These are phyloP conservation scores for Claviceps maximensis DNA, from an alignment of 2,329 filamentous ascomycete genomes.

Conservation along the genomic window DNA sequence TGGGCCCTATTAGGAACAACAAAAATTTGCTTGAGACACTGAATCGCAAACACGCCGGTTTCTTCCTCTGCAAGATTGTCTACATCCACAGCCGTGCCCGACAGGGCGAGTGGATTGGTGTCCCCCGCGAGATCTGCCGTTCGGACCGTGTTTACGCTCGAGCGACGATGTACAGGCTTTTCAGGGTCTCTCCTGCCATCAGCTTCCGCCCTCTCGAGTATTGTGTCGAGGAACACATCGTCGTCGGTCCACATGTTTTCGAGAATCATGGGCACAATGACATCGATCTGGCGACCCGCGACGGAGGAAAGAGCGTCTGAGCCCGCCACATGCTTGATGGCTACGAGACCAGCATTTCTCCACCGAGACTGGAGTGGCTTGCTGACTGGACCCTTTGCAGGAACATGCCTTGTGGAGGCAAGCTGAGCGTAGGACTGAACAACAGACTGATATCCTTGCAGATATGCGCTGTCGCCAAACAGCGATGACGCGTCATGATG, in stretches of 20 bases:
- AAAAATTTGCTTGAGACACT: constrained; percentile 79
- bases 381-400: constrained; percentile 42
- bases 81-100: constrained; percentile 71
- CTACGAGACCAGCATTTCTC: constrained; percentile 60
- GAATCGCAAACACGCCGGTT: constrained; percentile 69
- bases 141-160: constrained; percentile 66
- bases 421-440: constrained; percentile 69
- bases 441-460: constrained; percentile 69
- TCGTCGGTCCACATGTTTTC: constrained; percentile 73
- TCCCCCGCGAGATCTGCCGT: constrained; percentile 48
- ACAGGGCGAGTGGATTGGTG: constrained; percentile 57
- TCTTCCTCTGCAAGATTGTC: constrained; percentile 85
- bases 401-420: constrained; percentile 48
- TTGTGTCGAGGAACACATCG: constrained; percentile 52
- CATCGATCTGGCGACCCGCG: constrained; percentile 60
- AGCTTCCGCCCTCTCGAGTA: constrained; percentile 53
- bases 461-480: constrained; percentile 72
- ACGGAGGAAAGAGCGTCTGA: constrained; percentile 69
- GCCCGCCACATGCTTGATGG: constrained; percentile 67
- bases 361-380: constrained; percentile 67
- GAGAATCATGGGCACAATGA: constrained; percentile 73
- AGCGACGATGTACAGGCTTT: constrained; percentile 49
- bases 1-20: constrained; percentile 69
- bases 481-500: constrained; percentile 79
- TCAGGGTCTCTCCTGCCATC: constrained; percentile 58